Evolutionary conservation across 176 grass and related monocot species (phyloP).

Genomic region (Puya raimondii): DNA sequence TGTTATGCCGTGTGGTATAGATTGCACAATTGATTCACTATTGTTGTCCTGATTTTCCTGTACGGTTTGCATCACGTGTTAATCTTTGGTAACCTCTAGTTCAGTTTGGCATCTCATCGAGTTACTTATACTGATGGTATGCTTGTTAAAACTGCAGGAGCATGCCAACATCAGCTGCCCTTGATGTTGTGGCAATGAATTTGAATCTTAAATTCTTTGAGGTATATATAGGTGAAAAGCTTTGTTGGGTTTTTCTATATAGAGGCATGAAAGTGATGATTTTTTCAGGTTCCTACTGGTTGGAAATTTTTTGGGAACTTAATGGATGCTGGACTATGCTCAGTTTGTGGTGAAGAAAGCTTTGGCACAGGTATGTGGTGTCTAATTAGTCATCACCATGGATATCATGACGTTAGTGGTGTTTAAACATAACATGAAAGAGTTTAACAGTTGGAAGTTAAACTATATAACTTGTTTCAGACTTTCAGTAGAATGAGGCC

Average conservation of each 20-base stretch:
- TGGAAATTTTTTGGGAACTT: conserved; percentile 99
- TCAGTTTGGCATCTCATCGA: neutral
- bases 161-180: conserved; percentile 99
- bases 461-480: no score
- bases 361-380: conserved; percentile 77
- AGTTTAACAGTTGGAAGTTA: neutral
- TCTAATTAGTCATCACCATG: neutral
- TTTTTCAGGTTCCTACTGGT: conserved; percentile 89
- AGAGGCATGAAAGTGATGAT: neutral
- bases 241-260: neutral
- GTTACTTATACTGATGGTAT: conserved; percentile 16
- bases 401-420: no score
- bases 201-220: conserved; percentile 97
- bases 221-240: conserved; percentile 28
- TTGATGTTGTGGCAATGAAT: conserved; percentile 93
- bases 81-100: neutral
- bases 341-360: conserved; percentile 98
- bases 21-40: neutral
- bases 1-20: neutral
- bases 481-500: no score
- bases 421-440: no score
- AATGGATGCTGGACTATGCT: conserved; percentile 98
- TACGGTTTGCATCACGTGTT: neutral
- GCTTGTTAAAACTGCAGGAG: conserved; percentile 60
- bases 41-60: neutral